Percentiles rank a stretch among this genome's conserved stretches.
These are phyloP conservation scores for Macrocybe gigantea DNA, from an alignment of 768 basidiomycete species.

Conservation along the genomic window DNA sequence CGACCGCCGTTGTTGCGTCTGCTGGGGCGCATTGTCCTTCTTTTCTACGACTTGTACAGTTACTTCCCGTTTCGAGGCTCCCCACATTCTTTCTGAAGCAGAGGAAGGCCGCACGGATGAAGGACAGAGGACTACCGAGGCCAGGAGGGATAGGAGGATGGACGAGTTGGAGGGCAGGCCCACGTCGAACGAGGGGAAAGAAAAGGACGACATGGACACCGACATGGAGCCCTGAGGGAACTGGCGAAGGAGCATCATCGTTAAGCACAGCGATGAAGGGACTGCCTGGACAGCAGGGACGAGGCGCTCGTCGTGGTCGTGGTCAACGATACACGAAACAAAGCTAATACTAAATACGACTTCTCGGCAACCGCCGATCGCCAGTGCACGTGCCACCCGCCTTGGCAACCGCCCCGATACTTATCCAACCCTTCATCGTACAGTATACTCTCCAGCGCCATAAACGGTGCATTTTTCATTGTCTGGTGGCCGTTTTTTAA, in stretches of 20 bases:
- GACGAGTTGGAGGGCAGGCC: slow-evolving; percentile 18
- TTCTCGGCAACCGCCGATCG: slow-evolving; percentile 11
- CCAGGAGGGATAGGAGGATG: slow-evolving; percentile 19
- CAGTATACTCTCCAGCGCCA: too few relatives aligned
- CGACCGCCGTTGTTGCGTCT: slow-evolving; percentile 10
- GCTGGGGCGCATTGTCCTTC: slow-evolving; percentile 4
- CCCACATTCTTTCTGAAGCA: slow-evolving; percentile 8
- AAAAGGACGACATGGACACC: slow-evolving; percentile 8
- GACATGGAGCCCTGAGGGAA: slow-evolving; percentile 14
- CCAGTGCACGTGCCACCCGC: not conserved
- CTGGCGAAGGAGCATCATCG: slow-evolving; percentile 19
- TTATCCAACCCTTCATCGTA: too few relatives aligned
- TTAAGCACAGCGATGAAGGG: slow-evolving; percentile 12
- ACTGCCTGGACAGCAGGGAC: slow-evolving; percentile 12
- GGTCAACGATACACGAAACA: slow-evolving; percentile 5
- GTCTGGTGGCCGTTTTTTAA: too few relatives aligned
- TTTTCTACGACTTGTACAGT: slow-evolving; percentile 12
- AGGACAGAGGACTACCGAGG: slow-evolving; percentile 18
- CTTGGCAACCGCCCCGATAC: not conserved
- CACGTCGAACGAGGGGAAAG: slow-evolving; percentile 10
- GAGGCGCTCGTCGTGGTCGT: slow-evolving; percentile 15
- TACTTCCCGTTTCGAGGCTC: slow-evolving; percentile 6
- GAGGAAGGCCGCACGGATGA: slow-evolving; percentile 15
- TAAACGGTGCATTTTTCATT: too few relatives aligned
- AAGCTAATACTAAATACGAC: slow-evolving; percentile 11